These are phyloP conservation scores for Acer negundo DNA, from an alignment of 345 rosid species.

Conservation along the genomic window DNA sequence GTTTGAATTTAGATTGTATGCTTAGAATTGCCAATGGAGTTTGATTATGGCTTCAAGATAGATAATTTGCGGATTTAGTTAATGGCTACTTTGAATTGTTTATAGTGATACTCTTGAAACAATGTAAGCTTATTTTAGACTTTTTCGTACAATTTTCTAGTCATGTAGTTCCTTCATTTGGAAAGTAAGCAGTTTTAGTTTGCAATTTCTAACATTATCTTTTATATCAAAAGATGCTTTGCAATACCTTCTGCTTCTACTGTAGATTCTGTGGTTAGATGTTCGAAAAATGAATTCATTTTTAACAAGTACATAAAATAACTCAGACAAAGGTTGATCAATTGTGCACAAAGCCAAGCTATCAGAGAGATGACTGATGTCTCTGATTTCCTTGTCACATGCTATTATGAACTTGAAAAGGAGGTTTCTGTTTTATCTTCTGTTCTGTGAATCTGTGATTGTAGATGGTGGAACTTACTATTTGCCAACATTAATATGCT, in stretches of 20 bases:
- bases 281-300: too few species aligned
- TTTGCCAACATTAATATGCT: background rate
- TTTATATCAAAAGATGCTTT: too few species aligned
- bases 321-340: too few species aligned
- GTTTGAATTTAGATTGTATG: background rate
- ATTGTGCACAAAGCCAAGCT: too few species aligned
- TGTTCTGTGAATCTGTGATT: too few species aligned
- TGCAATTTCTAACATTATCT: background rate
- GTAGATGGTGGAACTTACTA: background rate
- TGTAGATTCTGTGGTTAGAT: too few species aligned
- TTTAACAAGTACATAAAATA: too few species aligned
- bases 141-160: background rate
- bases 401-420: background rate
- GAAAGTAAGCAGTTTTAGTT: background rate
- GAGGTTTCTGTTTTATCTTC: background rate
- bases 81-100: too few species aligned
- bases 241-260: too few species aligned
- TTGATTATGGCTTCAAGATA: background rate
- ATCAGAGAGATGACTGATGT: too few species aligned
- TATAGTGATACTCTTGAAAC: too few species aligned
- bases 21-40: background rate
- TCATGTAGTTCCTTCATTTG: background rate
- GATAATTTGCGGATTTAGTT: background rate
- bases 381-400: background rate
- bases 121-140: background rate